Conservation (phyloP, 2,329 filamentous ascomycete genomes). For the Boeremia lycopersici region DNA sequence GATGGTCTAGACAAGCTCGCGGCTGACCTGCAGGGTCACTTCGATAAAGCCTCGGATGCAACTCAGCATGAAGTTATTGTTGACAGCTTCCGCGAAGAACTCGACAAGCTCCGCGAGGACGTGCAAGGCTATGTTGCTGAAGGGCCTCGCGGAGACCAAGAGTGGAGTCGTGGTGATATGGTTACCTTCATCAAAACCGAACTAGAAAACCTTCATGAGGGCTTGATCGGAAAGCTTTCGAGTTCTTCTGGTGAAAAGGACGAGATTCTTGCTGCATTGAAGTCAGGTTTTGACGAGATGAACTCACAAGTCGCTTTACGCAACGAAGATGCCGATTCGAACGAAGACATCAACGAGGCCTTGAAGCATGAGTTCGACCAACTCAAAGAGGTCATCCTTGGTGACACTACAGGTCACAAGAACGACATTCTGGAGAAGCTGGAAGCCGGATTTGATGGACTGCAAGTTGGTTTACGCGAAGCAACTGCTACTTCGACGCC, state of each 20-base stretch:
- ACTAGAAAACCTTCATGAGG: constrained; percentile 66
- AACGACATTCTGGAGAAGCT: constrained; percentile 68
- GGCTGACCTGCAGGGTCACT: constrained; percentile 78
- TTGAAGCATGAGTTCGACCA: constrained; percentile 84
- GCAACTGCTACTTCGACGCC: constrained; percentile 31
- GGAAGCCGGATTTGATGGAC: constrained; percentile 57
- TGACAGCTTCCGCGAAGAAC: constrained; percentile 67
- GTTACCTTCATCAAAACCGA: constrained; percentile 60
- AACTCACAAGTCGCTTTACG: constrained; percentile 48
- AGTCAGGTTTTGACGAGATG: constrained; percentile 49
- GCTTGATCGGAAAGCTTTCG: constrained; percentile 57
- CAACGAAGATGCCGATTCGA: constrained; percentile 44
- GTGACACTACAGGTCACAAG: constrained; percentile 61
- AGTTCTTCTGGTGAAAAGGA: constrained; percentile 41
- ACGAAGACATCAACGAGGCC: constrained; percentile 65
- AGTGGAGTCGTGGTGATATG: constrained; percentile 52
- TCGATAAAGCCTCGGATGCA: constrained; percentile 72
- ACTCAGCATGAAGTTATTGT: constrained; percentile 79
- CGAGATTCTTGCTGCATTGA: constrained; percentile 48
- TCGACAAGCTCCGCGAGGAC: constrained; percentile 68
- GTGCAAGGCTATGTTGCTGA: constrained; percentile 60
- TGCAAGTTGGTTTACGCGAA: constrained; percentile 53
- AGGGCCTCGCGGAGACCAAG: constrained; percentile 51
- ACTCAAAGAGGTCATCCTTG: constrained; percentile 76
- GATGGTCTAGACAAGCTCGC: constrained; percentile 84